Evolutionary conservation across 2,329 filamentous ascomycete genomes (phyloP).

Genomic region (Tolypocladium endophyticum): DNA sequence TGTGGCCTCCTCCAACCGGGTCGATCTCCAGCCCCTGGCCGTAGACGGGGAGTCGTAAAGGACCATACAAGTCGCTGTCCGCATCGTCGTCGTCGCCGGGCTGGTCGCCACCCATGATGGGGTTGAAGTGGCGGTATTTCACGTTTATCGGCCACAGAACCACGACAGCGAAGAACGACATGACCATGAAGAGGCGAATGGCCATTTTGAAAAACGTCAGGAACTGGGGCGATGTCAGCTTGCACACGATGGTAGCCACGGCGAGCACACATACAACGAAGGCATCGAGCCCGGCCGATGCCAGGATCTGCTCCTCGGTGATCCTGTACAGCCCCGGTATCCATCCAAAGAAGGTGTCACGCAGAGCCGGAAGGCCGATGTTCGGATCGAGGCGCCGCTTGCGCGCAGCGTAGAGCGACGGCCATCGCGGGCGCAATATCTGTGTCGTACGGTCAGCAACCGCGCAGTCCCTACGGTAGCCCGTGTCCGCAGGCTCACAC

Average conservation of each 20-base stretch:
- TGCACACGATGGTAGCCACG: background rate
- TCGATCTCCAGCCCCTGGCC: constrained; percentile 3
- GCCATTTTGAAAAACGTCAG: constrained; percentile 94
- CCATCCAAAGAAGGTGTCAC: constrained; percentile 85
- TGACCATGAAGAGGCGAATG: constrained; percentile 67
- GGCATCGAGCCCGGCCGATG: constrained; percentile 85
- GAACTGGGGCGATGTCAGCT: constrained; percentile 40
- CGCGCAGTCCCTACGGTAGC: background rate
- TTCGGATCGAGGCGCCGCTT: constrained; percentile 58
- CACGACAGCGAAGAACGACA: constrained; percentile 70
- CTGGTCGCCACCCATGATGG: background rate
- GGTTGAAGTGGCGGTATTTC: constrained; percentile 33
- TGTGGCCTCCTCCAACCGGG: constrained; percentile 18
- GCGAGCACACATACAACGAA: constrained; percentile 57
- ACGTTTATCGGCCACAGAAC: constrained; percentile 82
- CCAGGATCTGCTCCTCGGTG: constrained; percentile 79
- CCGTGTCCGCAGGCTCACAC: constrained; percentile 37
- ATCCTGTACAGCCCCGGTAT: constrained; percentile 77
- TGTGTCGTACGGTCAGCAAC: constrained; percentile 21
- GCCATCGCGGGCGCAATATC: constrained; percentile 86
- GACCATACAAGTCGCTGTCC: background rate
- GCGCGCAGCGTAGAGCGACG: constrained; percentile 77
- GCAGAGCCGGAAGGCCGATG: constrained; percentile 61
- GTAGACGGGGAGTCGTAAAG: background rate
- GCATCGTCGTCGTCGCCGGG: background rate